Conservation (phyloP, 108 stramenopile species). For the Phaeodactylum tricornutum region DNA sequence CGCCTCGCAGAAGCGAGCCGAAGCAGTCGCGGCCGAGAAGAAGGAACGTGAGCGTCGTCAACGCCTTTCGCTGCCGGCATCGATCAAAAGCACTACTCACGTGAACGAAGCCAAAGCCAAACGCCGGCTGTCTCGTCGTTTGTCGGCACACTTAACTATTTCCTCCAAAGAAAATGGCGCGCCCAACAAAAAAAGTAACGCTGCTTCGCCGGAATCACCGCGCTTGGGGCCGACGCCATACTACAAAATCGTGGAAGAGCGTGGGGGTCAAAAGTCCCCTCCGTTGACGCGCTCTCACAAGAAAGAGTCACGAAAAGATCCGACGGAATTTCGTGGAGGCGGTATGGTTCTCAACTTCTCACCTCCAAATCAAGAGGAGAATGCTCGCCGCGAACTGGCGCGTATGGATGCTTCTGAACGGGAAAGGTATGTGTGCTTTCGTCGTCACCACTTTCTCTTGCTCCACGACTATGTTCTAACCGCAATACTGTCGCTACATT, state of each 20-base stretch:
- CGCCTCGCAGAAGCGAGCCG: too few species aligned
- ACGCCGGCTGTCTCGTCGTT: neutral
- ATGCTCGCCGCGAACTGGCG: conserved; percentile 18
- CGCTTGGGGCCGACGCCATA: neutral
- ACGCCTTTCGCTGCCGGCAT: neutral
- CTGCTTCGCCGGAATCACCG: neutral
- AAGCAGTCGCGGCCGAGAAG: too few species aligned
- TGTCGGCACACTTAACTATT: neutral
- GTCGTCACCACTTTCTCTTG: too few species aligned
- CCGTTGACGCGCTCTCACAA: conserved; percentile 7
- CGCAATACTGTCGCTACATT: too few species aligned
- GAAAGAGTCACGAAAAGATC: too few species aligned
- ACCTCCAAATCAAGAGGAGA: conserved; percentile 32
- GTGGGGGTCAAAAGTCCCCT: conserved; percentile 9
- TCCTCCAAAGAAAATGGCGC: neutral
- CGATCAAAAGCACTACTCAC: neutral
- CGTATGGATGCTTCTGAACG: conserved; percentile 14
- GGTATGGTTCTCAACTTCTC: conserved; percentile 23
- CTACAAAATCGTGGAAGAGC: conserved; percentile 4
- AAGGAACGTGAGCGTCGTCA: neutral
- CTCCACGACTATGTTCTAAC: too few species aligned
- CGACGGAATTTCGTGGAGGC: too few species aligned
- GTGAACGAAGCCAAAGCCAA: neutral
- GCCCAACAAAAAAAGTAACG: neutral
- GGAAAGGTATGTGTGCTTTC: conserved; percentile 13